Conservation (phyloP, 1,284 basidiomycete species). For the Cerioporus squamosus region DNA sequence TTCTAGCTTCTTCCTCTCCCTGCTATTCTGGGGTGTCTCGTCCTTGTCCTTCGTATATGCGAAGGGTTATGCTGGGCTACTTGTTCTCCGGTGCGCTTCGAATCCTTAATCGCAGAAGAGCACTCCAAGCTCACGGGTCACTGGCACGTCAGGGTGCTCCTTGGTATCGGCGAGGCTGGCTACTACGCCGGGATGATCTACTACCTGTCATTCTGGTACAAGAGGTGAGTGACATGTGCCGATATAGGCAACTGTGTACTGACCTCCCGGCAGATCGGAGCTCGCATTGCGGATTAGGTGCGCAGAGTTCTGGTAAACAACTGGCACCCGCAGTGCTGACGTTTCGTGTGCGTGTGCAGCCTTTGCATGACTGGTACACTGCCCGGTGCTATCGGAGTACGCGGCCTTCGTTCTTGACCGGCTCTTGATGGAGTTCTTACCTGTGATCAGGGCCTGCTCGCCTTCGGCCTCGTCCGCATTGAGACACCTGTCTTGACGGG, state of each 20-base stretch:
- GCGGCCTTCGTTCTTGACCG: neutral
- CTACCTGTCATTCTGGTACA: conserved; percentile 58
- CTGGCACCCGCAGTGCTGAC: neutral
- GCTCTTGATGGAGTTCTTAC: neutral
- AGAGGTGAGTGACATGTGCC: conserved; percentile 13
- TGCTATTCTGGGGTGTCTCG: conserved; percentile 55
- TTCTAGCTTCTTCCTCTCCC: conserved; percentile 54
- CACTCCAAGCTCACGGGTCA: too few species aligned
- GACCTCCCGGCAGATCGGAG: conserved; percentile 42
- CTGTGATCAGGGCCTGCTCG: conserved; percentile 47
- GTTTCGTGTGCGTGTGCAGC: conserved; percentile 28
- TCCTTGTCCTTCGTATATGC: conserved; percentile 58
- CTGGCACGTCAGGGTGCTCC: conserved; percentile 32
- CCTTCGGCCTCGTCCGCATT: conserved; percentile 55
- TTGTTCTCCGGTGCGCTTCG: conserved; percentile 45
- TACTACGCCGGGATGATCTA: conserved; percentile 63
- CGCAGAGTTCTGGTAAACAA: neutral
- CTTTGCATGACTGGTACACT: conserved; percentile 58
- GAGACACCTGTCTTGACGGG: conserved; percentile 37
- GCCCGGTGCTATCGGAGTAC: conserved; percentile 57
- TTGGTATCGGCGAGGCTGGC: conserved; percentile 55
- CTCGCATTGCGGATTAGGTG: conserved; percentile 57
- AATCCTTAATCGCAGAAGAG: too few species aligned
- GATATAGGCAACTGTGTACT: neutral
- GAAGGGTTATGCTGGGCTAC: conserved; percentile 52